A percentile compares a stretch with the other conserved stretches of the same genome.
Conservation (phyloP, 768 basidiomycete genomes). For the Mycena chlorophos region DNA sequence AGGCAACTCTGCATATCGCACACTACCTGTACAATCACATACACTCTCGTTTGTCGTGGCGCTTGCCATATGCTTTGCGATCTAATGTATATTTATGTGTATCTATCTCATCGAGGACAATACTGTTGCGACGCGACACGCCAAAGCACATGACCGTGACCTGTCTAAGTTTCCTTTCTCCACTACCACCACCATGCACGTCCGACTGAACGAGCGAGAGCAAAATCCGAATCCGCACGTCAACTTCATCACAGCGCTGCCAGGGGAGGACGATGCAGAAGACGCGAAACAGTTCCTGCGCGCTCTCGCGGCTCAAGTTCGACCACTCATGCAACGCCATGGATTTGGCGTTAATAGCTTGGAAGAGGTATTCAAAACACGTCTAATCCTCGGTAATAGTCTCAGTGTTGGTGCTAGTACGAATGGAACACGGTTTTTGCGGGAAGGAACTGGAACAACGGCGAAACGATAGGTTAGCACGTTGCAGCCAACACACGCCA, state of each 20-base stretch:
- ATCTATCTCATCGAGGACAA: not conserved
- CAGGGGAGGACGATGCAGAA: conserved; percentile 43
- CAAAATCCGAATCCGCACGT: conserved; percentile 47
- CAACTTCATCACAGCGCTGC: conserved; percentile 72
- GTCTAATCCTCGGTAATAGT: not conserved
- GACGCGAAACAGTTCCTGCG: conserved; percentile 71
- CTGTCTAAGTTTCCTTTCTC: not conserved
- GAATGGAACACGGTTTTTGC: conserved; percentile 77
- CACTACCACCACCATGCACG: conserved; percentile 1
- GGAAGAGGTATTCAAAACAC: conserved; percentile 63
- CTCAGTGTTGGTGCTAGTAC: conserved; percentile 48
- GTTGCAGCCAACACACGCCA: conserved; percentile 6
- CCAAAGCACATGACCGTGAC: not conserved
- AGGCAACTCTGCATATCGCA: conserved; percentile 37
- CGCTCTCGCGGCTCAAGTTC: conserved; percentile 80
- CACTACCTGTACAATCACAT: conserved; percentile 10
- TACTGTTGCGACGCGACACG: not conserved
- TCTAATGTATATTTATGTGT: conserved; percentile 24
- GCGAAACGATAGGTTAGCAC: conserved; percentile 68
- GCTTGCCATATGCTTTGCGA: conserved; percentile 12
- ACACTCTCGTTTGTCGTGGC: conserved; percentile 16
- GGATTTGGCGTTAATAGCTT: conserved; percentile 76
- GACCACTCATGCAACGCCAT: conserved; percentile 79
- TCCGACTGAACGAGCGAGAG: conserved; percentile 18
- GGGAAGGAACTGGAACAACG: conserved; percentile 83